Evolutionary conservation across 805 yeast genomes (phyloP).

Genomic region (Lipomyces orientalis): DNA sequence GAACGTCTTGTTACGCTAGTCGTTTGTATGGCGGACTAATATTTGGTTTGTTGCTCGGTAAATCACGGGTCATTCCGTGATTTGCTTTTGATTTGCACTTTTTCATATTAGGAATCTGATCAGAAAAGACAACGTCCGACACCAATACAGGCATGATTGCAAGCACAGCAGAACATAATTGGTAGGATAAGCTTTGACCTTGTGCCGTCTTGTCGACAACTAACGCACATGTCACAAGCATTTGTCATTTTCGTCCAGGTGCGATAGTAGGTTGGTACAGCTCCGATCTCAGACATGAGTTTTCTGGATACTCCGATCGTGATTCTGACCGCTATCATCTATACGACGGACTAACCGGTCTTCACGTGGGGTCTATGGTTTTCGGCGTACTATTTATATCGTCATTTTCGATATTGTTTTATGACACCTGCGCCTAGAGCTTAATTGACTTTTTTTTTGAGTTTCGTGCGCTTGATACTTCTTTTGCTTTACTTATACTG

Average conservation of each 20-base stretch:
- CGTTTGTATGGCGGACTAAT: constrained; percentile 5
- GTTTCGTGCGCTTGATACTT: background rate
- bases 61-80: constrained; percentile 3
- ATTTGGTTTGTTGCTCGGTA: background rate
- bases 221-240: constrained; percentile 1
- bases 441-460: background rate
- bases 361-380: background rate
- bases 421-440: background rate
- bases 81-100: constrained; percentile 4
- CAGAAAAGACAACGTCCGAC: constrained; percentile 27
- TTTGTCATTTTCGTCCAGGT: background rate
- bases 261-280: background rate
- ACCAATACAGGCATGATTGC: constrained; percentile 21
- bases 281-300: background rate
- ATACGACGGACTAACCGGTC: background rate
- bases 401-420: background rate
- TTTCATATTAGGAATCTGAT: constrained; percentile 12
- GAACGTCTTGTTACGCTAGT: background rate
- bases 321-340: background rate
- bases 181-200: background rate
- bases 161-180: background rate
- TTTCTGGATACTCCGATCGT: background rate
- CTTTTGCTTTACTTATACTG: background rate
- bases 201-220: background rate
- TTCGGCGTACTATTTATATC: background rate